Evolutionary conservation across 2,329 filamentous ascomycete genomes (phyloP), one percentile per base, ranked within the genome.

Genomic region (Eutypella sp.): DNA sequence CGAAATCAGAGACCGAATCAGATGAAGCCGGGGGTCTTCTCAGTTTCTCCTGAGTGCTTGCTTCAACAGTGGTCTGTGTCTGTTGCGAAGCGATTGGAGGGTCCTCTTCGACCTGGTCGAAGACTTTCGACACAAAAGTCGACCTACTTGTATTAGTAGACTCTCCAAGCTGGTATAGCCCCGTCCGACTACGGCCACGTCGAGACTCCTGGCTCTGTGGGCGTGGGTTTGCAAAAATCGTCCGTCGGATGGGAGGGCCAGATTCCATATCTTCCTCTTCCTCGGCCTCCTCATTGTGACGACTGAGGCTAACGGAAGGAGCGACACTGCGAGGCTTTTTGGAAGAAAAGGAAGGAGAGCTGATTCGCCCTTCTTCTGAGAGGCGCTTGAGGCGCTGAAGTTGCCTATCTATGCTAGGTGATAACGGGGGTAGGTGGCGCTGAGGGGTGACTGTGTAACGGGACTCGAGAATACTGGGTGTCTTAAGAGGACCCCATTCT

Each of bases 51-150:
- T 57, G 50, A 8, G 51, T 58, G 43, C 52, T 60, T 10, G 55
- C 56, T n/a, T 61, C 53, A 10, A 62, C 40, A 1, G 67, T 71
- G 15, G 62, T 60, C 45, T 71, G 65, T 1, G 60, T 69, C 11
- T 60, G 59, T 37, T 62, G 60, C 9, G 57, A 53, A 19, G 41
- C 34, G 4, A n/a, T n/a, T n/a, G 52, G 48, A 1, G 49, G 49
- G 10, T 34, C 43, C 2, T 57, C 52, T 13, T 57, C 40, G 1
- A 51, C 46, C 15, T 47, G 50, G 16, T 46, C 23, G 43, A 70
- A 73, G 19, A 67, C 49, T 5, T 49, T 57, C 0, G 64, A 57
- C 2, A 48, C 55, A 22, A 67, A 51, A 0, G 67, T 68, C 2
- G 51, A 48, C 29, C 49, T 62, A 44, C 63, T 69, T 3, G 63